Base-by-base conservation (phyloP, 129 eudicot genomes). In the sunflower (Helianthus annuus) region DNA sequence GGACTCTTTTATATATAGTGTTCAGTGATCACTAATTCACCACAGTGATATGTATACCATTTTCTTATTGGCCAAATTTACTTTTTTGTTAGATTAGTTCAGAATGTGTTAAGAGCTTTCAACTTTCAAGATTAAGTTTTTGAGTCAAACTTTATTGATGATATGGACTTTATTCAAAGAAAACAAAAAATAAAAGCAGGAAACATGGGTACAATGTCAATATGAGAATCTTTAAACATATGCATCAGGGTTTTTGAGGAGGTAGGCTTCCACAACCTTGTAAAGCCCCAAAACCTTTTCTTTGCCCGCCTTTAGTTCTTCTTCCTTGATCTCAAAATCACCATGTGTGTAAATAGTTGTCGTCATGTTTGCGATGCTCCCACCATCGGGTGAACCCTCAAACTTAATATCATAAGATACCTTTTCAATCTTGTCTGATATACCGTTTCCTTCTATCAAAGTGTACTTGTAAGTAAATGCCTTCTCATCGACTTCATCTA, bases 261-360 rank as follows among this genome's bases (percentile, higher is more conserved):
- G 85, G 69, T 81, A 76, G 19, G 78, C 81, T 81, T 81, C 81
- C 48, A 81, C 81, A 81, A 76, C 81, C 70, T 71, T 81, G 78
- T 76, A 81, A 75, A 81, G 79, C 45, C 75, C 85, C 39, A 76
- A 15, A 1, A 71, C 85, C 40, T 81, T 71, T 40, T 76, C 81
- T 72, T 71, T 81, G 7, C 81, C 81, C 0, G 71, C 81, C 55
- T 81, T 76, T 11, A 76, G 68, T 1, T 80, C 77, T 13, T 80
- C 80, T 69, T 80, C 84, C 48, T 66, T 76, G 49, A 76, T 60
- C 66, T 64, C 78, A 52, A 76, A 65, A 16, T 81, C 81, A 58
- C 63, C 81, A 48, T 36, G 61, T 2, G 81, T 76, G 60, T 76
- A 70, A 9, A 61, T 64, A 6, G 63, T 70, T 22, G 81, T 76